A percentile compares a stretch with the other conserved stretches of the same genome.
Conservation (phyloP, 805 yeast species). For the Ogataea parapolymorpha region DNA sequence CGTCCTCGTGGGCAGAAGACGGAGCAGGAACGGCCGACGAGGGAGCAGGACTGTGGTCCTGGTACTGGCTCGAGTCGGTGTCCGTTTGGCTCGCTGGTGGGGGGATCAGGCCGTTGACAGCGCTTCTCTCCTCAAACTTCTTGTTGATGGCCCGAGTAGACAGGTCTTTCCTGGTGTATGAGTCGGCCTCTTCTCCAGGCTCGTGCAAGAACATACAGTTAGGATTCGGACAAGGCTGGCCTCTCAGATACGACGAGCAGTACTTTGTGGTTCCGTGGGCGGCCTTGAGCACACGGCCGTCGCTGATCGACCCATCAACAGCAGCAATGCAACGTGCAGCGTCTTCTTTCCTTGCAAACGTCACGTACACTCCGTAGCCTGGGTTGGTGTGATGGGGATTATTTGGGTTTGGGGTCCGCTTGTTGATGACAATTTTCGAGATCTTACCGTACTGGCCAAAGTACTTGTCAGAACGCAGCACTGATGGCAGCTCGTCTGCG, state of each 20-base stretch:
- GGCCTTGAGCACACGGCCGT: constrained; percentile 85
- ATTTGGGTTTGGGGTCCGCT: constrained; percentile 52
- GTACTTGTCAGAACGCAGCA: constrained; percentile 84
- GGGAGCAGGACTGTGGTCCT: constrained; percentile 10
- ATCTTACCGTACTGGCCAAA: constrained; percentile 99
- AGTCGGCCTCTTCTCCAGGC: constrained; percentile 99
- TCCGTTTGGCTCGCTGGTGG: constrained; percentile 17
- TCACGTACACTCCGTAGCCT: constrained; percentile 93
- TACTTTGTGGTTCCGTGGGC: constrained; percentile 99
- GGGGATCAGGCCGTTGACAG: constrained; percentile 34
- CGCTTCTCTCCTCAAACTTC: constrained; percentile 39
- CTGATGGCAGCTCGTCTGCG: constrained; percentile 78
- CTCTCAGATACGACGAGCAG: constrained; percentile 93
- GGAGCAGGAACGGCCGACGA: constrained; percentile 1
- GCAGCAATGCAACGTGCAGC: constrained; percentile 92
- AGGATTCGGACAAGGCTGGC: constrained; percentile 96
- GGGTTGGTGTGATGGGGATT: constrained; percentile 45
- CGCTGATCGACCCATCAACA: constrained; percentile 88
- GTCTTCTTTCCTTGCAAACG: constrained; percentile 89
- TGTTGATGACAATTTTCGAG: constrained; percentile 88
- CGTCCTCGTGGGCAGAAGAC: constrained; percentile 16
- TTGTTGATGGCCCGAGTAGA: constrained; percentile 70
- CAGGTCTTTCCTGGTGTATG: constrained; percentile 85
- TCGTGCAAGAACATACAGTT: constrained; percentile 98
- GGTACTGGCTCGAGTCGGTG: constrained; percentile 5